phyloP scores from a whole-genome alignment of 192 early-diverging fungal species.

The Spizellomyces punctatus region DNA sequence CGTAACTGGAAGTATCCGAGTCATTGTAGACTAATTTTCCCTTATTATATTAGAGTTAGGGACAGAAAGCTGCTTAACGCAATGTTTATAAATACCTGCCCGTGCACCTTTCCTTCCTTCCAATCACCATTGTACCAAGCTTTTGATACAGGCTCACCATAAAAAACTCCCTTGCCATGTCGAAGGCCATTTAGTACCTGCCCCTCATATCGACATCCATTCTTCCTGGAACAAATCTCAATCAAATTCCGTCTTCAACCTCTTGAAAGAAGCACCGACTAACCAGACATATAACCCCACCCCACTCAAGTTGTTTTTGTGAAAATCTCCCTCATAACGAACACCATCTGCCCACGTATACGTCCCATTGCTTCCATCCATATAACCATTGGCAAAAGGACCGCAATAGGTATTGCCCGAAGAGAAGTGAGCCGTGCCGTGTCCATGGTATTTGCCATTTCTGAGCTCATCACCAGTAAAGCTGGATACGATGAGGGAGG shows the following conservation, averaged over 20 bases:
- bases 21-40: slow-evolving; percentile 39
- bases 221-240: slow-evolving; percentile 34
- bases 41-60: slow-evolving; percentile 10
- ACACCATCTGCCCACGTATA: slow-evolving; percentile 51
- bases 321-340: slow-evolving; percentile 48
- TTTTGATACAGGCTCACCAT: slow-evolving; percentile 7
- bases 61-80: not conserved
- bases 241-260: not conserved
- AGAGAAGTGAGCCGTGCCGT: slow-evolving; percentile 37
- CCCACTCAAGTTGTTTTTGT: slow-evolving; percentile 48
- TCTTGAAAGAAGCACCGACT: not conserved
- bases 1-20: slow-evolving; percentile 27
- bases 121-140: slow-evolving; percentile 49
- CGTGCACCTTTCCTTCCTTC: slow-evolving; percentile 47
- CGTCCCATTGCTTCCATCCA: slow-evolving; percentile 46
- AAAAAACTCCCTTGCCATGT: slow-evolving; percentile 47
- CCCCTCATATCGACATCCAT: slow-evolving; percentile 50
- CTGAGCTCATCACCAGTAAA: slow-evolving; percentile 8
- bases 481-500: slow-evolving; percentile 14
- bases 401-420: slow-evolving; percentile 46
- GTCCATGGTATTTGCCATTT: slow-evolving; percentile 31
- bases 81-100: slow-evolving; percentile 23
- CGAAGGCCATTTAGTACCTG: slow-evolving; percentile 48
- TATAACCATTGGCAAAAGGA: slow-evolving; percentile 38
- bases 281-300: slow-evolving; percentile 50